phyloP scores from a whole-genome alignment of 495 filamentous ascomycete species.

The Pyrenula aspistea region DNA sequence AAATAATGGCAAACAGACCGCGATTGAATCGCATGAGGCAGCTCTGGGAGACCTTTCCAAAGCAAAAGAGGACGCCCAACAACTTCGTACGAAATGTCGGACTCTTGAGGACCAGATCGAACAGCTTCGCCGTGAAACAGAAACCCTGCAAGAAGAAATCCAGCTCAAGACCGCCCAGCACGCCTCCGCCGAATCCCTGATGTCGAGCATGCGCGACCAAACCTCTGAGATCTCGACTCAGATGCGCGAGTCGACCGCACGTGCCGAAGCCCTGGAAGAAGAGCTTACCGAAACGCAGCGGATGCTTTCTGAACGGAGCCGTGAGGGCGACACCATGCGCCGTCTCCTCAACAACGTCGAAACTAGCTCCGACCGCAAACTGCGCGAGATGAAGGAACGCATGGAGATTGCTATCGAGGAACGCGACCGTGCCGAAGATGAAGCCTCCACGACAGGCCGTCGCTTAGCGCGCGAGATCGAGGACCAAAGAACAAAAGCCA shows the following conservation, averaged over 20 bases:
- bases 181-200: slow-evolving; percentile 67
- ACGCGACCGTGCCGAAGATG: slow-evolving; percentile 84
- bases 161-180: slow-evolving; percentile 79
- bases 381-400: slow-evolving; percentile 77
- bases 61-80: slow-evolving; percentile 54
- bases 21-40: slow-evolving; percentile 58
- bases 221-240: slow-evolving; percentile 79
- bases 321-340: slow-evolving; percentile 93
- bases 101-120: slow-evolving; percentile 61
- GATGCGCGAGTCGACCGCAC: slow-evolving; percentile 76
- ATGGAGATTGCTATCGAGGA: slow-evolving; percentile 87
- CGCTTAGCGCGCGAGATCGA: slow-evolving; percentile 72
- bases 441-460: slow-evolving; percentile 65
- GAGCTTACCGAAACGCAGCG: slow-evolving; percentile 81
- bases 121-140: slow-evolving; percentile 51
- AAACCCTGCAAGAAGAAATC: slow-evolving; percentile 64
- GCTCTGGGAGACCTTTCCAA: slow-evolving; percentile 52
- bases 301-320: slow-evolving; percentile 79
- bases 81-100: slow-evolving; percentile 47
- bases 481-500: slow-evolving; percentile 63
- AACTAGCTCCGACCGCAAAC: slow-evolving; percentile 61
- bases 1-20: slow-evolving; percentile 67
- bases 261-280: slow-evolving; percentile 83
- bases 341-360: slow-evolving; percentile 79
- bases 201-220: slow-evolving; percentile 89